Base-by-base conservation (phyloP, 257 asterid genomes). In the Salvia splendens region DNA sequence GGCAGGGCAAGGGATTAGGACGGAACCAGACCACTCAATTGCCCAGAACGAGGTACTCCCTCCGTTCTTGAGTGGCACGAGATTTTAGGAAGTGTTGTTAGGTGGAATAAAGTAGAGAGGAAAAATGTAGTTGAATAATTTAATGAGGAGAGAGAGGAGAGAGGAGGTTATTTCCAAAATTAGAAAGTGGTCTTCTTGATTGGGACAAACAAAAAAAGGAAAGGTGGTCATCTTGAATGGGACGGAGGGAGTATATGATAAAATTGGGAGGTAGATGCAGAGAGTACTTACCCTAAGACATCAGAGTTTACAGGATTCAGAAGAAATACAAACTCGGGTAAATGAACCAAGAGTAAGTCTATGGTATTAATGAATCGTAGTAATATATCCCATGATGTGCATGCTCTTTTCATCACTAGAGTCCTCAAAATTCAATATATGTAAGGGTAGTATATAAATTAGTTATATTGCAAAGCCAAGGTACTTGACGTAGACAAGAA, bases 291-390 rank as follows among this genome's bases (percentile, higher is more conserved):
- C 47, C 35, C 8, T 8, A 59, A 62, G 17, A 59, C 40, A 59
- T 59, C 28, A 38, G 2, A 24, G 67, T 45, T 43, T 24, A 32
- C 67, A 59, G 49, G 40, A 56, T 53, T 41, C 40, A 53, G 5
- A 56, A 4, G 66, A 15, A 7, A 32, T 9, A 57, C 24, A 28
- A 62, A 63, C 12, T 8, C 16, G 8, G 5, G 7, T 35, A 8
- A 8, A 20, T 50, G 53, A 60, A 60, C 53, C 12, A 8, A 48
- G 42, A 20, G 55, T 9, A 48, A 36, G 15, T 55, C 15, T 46
- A 42, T 24, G 57, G 10, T 20, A n/a, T 14, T 30, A 57, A 45
- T 45, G 61, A 65, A 41, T 6, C 16, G 15, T 14, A 15, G 8
- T 3, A 17, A 43, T 45, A 16, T 24, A 28, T 63, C 43, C 55